Evolutionary conservation across 352 stramenopile species (phyloP), one percentile per base, ranked within the genome.

Genomic region (Pythium aristosporum): DNA sequence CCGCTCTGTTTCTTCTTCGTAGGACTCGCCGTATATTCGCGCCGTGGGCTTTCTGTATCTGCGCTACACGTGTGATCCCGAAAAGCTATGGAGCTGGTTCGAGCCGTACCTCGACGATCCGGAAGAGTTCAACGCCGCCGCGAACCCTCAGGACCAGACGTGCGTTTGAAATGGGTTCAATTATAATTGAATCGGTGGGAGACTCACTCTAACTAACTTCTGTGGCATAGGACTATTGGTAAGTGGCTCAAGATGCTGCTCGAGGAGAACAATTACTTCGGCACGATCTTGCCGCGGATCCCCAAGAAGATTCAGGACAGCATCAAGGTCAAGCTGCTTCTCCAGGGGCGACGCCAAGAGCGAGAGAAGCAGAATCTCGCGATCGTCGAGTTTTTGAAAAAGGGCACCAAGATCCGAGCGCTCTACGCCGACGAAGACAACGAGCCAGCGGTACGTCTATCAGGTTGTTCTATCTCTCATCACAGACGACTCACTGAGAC

Each of bases 21-120:
- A 96, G 72, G 97, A 99, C 72, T 98, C 90, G 23, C 93, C 96
- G 5, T 99, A 98, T 72, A 98, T 99, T 65, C 92, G 97, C 28
- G 95, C 86, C 4, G 82, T 99, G 23, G 97, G 96, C 0, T 99
- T 99, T 69, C 77, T 99, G n/a, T 99, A 99, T 67, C 81, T 99
- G 18, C 83, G 97, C 36, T 99, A 98, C 78, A 94, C 93, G 16
- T 96, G 86, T 62, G 87, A 98, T 37, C 96, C 97, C 0, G 84
- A 94, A 48, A 73, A 90, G 52, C 81, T 99, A 5, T 99, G 90
- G 91, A 79, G 66, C 48, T 99, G 95, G 93, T 97, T 97, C 56
- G 83, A 97, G 72, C 92, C 92, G n/a, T 99, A 98, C 65, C 55
- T 99, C 37, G 90, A 98, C 62, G 97, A 99, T 71, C 66, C 89